Evolutionary conservation across 1,284 basidiomycete genomes (phyloP).

Genomic region (Fomitopsis palustris): DNA sequence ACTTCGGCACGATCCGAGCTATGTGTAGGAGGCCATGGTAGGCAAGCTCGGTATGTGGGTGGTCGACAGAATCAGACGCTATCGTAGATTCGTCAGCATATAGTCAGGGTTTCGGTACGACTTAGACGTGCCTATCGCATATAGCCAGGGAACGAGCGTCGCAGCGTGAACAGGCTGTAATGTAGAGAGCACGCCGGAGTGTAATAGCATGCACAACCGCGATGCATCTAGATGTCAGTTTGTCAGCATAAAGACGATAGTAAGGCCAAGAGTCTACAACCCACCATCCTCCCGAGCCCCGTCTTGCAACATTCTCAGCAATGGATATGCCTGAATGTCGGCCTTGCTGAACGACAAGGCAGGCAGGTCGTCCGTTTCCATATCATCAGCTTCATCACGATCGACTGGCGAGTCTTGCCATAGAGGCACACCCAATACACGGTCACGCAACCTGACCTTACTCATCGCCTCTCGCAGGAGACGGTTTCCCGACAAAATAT

Average conservation of each 20-base stretch:
- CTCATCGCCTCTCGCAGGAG: conserved; percentile 23
- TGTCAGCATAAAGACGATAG: neutral
- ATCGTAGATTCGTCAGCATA: neutral
- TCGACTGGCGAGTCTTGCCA: conserved; percentile 12
- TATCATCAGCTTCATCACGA: conserved; percentile 11
- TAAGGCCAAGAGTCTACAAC: conserved; percentile 13
- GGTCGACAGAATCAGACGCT: neutral
- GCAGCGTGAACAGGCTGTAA: conserved; percentile 10
- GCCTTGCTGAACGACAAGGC: conserved; percentile 4
- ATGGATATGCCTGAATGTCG: conserved; percentile 6
- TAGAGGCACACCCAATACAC: conserved; percentile 29
- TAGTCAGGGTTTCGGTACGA: conserved; percentile 4
- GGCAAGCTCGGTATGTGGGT: conserved; percentile 1
- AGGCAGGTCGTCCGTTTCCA: conserved; percentile 15
- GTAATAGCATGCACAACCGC: conserved; percentile 38
- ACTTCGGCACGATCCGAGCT: neutral
- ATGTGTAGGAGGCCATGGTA: conserved; percentile 2
- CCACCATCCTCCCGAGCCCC: conserved; percentile 37
- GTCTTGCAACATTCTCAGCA: conserved; percentile 27
- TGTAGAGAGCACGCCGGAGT: conserved; percentile 18
- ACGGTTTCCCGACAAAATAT: conserved; percentile 38
- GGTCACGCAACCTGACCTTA: conserved; percentile 37
- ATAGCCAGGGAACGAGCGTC: conserved; percentile 23
- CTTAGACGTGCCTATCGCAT: conserved; percentile 17
- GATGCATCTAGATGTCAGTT: conserved; percentile 31